A percentile compares a stretch with the other conserved stretches of the same genome.
phyloP scores from a whole-genome alignment of 176 grass and related monocot species.

The Dendrocalamus sinicus region DNA sequence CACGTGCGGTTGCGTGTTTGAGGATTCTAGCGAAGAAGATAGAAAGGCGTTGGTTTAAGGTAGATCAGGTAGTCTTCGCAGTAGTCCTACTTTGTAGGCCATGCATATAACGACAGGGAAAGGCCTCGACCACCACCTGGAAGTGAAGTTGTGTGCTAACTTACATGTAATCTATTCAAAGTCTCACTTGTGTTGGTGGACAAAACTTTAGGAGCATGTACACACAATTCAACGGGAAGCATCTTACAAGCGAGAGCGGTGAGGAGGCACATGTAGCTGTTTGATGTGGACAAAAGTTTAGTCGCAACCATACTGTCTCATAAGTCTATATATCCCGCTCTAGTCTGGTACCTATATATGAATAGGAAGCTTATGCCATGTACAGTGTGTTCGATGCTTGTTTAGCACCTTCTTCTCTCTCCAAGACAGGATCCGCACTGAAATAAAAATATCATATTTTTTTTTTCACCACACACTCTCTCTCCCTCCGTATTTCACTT shows the following conservation, averaged over 20 bases:
- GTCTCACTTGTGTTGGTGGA: background rate
- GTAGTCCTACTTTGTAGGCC: background rate
- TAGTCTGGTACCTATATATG: background rate
- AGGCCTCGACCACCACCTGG: background rate
- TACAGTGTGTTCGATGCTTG: no score
- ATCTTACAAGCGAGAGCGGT: background rate
- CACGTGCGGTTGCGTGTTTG: background rate
- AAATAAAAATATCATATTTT: no score
- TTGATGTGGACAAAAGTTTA: background rate
- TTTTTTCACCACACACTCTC: no score
- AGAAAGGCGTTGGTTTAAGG: background rate
- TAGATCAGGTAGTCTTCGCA: conserved; percentile 12
- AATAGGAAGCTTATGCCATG: background rate
- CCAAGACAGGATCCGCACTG: no score
- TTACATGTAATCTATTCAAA: background rate
- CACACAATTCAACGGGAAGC: background rate
- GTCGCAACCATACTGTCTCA: background rate
- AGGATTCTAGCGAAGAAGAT: conserved; percentile 5
- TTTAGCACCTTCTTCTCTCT: no score
- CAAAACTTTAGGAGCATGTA: background rate
- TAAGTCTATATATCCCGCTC: background rate
- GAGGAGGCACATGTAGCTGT: background rate
- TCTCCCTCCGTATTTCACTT: no score
- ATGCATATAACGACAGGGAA: background rate
- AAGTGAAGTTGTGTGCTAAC: conserved; percentile 5